A percentile compares a stretch with the other conserved stretches of the same genome.
Evolutionary conservation across 768 basidiomycete species (phyloP).

Genomic region (Boletus tomentosulus): DNA sequence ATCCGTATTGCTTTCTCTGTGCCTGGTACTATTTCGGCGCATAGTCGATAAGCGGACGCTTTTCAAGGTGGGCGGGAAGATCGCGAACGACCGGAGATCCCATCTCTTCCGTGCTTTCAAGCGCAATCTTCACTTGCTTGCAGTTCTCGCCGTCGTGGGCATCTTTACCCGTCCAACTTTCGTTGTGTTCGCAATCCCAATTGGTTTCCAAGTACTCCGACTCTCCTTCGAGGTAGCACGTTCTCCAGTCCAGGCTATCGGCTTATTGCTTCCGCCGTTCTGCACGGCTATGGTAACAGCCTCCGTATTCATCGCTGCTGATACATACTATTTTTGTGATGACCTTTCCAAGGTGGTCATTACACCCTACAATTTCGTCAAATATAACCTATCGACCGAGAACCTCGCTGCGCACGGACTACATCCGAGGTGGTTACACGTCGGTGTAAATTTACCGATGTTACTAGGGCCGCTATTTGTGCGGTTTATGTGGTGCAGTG

Average conservation of each 20-base stretch:
- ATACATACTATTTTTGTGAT: slow-evolving; percentile 33
- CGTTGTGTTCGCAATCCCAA: slow-evolving; percentile 30
- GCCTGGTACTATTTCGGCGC: slow-evolving; percentile 23
- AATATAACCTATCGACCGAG: slow-evolving; percentile 33
- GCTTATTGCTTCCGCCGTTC: slow-evolving; percentile 18
- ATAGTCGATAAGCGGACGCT: slow-evolving; percentile 6
- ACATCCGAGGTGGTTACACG: slow-evolving; percentile 39
- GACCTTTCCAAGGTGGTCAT: slow-evolving; percentile 19
- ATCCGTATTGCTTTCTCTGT: slow-evolving; percentile 28
- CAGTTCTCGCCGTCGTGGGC: slow-evolving; percentile 26
- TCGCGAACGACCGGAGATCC: not conserved
- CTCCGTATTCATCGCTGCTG: slow-evolving; percentile 21
- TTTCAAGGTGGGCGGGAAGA: slow-evolving; percentile 1
- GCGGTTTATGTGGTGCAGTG: slow-evolving; percentile 16
- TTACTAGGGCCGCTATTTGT: slow-evolving; percentile 35
- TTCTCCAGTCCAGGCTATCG: slow-evolving; percentile 5
- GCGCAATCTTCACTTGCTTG: slow-evolving; percentile 24
- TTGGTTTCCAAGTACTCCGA: slow-evolving; percentile 25
- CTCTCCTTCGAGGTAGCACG: slow-evolving; percentile 6
- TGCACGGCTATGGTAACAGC: slow-evolving; percentile 16
- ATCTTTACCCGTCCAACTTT: slow-evolving; percentile 37
- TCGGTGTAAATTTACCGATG: slow-evolving; percentile 38
- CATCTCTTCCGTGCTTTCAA: not conserved
- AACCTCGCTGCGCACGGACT: slow-evolving; percentile 39
- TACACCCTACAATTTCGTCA: slow-evolving; percentile 37